phyloP scores from a whole-genome alignment of 1,284 basidiomycete species.

The Leccinum pallidistipes region DNA sequence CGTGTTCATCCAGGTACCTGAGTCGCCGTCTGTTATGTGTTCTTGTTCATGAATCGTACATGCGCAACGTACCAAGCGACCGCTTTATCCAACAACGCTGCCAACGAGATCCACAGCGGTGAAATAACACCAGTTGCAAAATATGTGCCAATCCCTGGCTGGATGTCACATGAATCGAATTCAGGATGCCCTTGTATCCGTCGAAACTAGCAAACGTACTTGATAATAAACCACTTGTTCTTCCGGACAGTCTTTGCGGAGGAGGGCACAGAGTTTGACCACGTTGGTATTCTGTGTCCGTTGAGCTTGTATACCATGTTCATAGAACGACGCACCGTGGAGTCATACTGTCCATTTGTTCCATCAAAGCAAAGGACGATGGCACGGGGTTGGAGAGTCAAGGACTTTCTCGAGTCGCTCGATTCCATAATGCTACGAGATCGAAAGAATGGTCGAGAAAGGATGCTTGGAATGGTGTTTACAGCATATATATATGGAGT shows the following conservation, averaged over 20 bases:
- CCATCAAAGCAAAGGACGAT: constrained; percentile 68
- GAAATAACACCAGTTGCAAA: constrained; percentile 54
- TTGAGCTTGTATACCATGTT: neutral
- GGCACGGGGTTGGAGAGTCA: constrained; percentile 35
- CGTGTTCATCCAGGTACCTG: constrained; percentile 63
- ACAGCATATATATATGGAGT: neutral
- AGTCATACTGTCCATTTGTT: constrained; percentile 50
- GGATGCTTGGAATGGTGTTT: neutral
- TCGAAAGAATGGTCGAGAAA: neutral
- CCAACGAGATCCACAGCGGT: constrained; percentile 48
- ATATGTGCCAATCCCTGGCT: constrained; percentile 68
- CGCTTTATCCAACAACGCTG: constrained; percentile 55
- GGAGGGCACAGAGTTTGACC: constrained; percentile 62
- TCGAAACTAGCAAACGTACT: constrained; percentile 33
- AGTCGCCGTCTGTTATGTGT: neutral
- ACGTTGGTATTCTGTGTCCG: constrained; percentile 65
- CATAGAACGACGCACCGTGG: constrained; percentile 28
- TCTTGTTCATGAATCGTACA: neutral
- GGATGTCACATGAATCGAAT: neutral
- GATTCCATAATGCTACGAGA: neutral
- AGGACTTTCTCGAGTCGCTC: neutral
- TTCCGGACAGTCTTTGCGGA: constrained; percentile 56
- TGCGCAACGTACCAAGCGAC: constrained; percentile 52
- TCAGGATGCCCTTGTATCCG: neutral
- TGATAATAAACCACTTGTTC: constrained; percentile 72